phyloP scores from a whole-genome alignment of 2,329 filamentous ascomycete species.

The Hymenoscyphus occultus region DNA sequence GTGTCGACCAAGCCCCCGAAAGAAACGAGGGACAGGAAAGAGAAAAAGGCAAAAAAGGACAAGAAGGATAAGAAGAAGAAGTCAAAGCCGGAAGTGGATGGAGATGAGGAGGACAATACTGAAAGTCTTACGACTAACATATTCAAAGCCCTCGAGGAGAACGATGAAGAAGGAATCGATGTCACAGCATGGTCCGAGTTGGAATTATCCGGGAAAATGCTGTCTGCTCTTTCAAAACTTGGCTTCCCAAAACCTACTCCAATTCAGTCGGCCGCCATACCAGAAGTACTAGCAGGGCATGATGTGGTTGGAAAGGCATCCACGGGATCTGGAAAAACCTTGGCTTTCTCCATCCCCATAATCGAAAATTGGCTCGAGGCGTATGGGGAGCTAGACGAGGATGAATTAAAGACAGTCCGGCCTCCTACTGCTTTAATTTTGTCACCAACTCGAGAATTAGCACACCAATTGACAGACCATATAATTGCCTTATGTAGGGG shows the following conservation, averaged over 20 bases:
- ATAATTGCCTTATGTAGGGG: conserved; percentile 69
- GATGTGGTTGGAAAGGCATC: conserved; percentile 96
- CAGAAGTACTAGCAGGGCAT: conserved; percentile 75
- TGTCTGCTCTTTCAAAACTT: conserved; percentile 73
- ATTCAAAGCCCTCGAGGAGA: conserved; percentile 47
- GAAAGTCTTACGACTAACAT: conserved; percentile 23
- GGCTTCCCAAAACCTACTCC: conserved; percentile 77
- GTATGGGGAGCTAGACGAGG: conserved; percentile 41
- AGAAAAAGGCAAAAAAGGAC: conserved; percentile 26
- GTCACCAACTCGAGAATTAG: conserved; percentile 88
- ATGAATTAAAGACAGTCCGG: conserved; percentile 39
- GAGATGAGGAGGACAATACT: conserved; percentile 34
- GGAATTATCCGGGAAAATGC: conserved; percentile 66
- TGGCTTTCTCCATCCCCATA: conserved; percentile 93
- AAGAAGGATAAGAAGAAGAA: conserved; percentile 33
- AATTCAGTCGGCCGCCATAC: conserved; percentile 79
- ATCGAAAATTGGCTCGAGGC: conserved; percentile 74
- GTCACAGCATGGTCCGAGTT: conserved; percentile 77
- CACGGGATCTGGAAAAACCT: conserved; percentile 93
- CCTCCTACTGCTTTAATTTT: conserved; percentile 74
- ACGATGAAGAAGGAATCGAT: conserved; percentile 61
- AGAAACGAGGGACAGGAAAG: conserved; percentile 31
- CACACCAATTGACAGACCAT: conserved; percentile 85
- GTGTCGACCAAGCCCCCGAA: conserved; percentile 31
- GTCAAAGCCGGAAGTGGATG: conserved; percentile 31